These are phyloP conservation scores for Alliaria petiolata DNA, from an alignment of 345 rosid species.

Conservation along the genomic window DNA sequence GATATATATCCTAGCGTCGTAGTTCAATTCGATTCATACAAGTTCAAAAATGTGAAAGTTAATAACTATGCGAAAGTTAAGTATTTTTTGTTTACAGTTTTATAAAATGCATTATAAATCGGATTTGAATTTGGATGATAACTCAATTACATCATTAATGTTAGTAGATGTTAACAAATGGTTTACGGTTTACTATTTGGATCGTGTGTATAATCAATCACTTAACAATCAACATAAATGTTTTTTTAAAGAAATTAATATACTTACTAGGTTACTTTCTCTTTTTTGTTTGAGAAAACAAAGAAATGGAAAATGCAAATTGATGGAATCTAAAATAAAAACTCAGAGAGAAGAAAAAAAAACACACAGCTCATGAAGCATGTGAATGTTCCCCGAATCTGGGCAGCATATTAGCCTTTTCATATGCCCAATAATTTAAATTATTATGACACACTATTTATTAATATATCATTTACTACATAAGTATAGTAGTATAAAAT, in stretches of 20 bases:
- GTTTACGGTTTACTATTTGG: background rate
- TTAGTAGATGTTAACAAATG: too few species aligned
- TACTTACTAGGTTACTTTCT: background rate
- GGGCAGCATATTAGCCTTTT: slow-evolving; percentile 45
- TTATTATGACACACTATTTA: slow-evolving; percentile 6
- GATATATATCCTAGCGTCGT: background rate
- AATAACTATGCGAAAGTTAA: background rate
- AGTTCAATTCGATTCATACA: background rate
- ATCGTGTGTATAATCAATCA: background rate
- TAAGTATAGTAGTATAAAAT: background rate
- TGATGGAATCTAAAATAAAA: slow-evolving; percentile 3
- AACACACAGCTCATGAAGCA: slow-evolving; percentile 38
- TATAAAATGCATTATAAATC: too few species aligned
- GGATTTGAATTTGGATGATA: too few species aligned
- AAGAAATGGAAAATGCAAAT: background rate
- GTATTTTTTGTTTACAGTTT: background rate
- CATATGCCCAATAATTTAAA: slow-evolving; percentile 23
- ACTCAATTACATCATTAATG: too few species aligned
- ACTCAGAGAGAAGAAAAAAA: background rate
- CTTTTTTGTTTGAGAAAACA: background rate
- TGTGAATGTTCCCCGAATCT: slow-evolving; percentile 51
- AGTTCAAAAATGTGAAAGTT: background rate
- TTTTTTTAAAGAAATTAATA: background rate
- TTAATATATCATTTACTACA: background rate
- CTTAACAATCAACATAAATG: background rate